phyloP scores from a whole-genome alignment of 495 filamentous ascomycete genomes.

The Penicillium malachiteum region DNA sequence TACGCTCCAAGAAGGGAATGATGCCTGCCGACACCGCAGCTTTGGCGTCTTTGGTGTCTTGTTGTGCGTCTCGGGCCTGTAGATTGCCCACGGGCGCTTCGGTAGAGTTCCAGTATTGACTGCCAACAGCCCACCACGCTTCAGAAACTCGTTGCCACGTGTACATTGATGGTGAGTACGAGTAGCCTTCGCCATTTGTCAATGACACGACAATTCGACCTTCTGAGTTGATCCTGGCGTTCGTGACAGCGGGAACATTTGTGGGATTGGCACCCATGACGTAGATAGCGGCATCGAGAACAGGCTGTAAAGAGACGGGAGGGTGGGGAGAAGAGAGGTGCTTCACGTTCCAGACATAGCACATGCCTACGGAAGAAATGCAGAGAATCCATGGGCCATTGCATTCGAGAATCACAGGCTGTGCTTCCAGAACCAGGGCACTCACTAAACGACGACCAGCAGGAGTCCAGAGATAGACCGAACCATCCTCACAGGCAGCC shows the following conservation, averaged over 20 bases:
- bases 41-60: slow-evolving; percentile 49
- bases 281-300: slow-evolving; percentile 82
- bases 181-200: slow-evolving; percentile 89
- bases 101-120: slow-evolving; percentile 98
- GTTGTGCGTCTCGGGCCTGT: slow-evolving; percentile 61
- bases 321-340: slow-evolving; percentile 82
- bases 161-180: slow-evolving; percentile 77
- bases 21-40: slow-evolving; percentile 82
- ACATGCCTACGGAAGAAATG: slow-evolving; percentile 83
- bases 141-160: slow-evolving; percentile 95
- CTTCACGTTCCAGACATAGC: slow-evolving; percentile 91
- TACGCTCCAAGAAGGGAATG: slow-evolving; percentile 87
- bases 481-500: slow-evolving; percentile 89
- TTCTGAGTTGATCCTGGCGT: slow-evolving; percentile 83
- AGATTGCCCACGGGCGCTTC: slow-evolving; percentile 78
- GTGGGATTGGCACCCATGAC: slow-evolving; percentile 65
- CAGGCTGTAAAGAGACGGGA: slow-evolving; percentile 84
- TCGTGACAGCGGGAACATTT: slow-evolving; percentile 75
- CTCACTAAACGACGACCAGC: slow-evolving; percentile 85
- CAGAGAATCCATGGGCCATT: slow-evolving; percentile 86
- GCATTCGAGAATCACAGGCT: slow-evolving; percentile 90
- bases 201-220: slow-evolving; percentile 82
- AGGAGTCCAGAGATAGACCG: slow-evolving; percentile 90
- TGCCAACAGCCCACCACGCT: slow-evolving; percentile 96
- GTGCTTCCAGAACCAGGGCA: slow-evolving; percentile 81